Percentiles rank a stretch among this genome's conserved stretches.
Evolutionary conservation across 1,284 basidiomycete species (phyloP).

Genomic region (Schizophyllum amplum): DNA sequence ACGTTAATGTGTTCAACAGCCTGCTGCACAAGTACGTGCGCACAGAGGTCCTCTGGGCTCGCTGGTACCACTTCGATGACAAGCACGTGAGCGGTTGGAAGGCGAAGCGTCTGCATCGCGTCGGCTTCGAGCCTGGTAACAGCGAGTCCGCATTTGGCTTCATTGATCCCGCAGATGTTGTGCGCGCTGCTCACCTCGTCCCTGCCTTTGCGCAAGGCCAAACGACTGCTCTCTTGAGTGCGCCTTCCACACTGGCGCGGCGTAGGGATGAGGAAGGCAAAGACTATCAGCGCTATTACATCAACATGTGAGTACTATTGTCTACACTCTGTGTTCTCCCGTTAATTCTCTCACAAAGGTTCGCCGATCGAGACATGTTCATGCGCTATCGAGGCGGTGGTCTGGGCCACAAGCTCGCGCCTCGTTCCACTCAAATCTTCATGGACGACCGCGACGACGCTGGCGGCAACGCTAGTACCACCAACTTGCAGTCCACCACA

Average conservation of each 20-base stretch:
- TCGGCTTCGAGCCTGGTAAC: slow-evolving; percentile 4
- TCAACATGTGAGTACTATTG: slow-evolving; percentile 13
- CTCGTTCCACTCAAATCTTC: background rate
- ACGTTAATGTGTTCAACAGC: slow-evolving; percentile 15
- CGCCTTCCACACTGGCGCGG: slow-evolving; percentile 1
- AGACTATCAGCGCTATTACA: slow-evolving; percentile 17
- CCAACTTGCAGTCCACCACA: too few relatives aligned
- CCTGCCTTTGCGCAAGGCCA: slow-evolving; percentile 21
- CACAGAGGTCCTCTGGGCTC: slow-evolving; percentile 23
- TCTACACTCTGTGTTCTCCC: background rate
- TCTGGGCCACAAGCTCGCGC: slow-evolving; percentile 18
- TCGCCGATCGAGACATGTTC: slow-evolving; percentile 27
- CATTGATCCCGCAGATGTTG: slow-evolving; percentile 18
- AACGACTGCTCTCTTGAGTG: slow-evolving; percentile 12
- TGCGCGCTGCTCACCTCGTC: slow-evolving; percentile 25
- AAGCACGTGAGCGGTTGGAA: slow-evolving; percentile 4
- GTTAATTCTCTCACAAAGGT: slow-evolving; percentile 16
- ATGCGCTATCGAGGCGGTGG: slow-evolving; percentile 22
- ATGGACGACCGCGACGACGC: background rate
- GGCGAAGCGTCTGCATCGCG: background rate
- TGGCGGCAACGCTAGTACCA: too few relatives aligned
- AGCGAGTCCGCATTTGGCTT: slow-evolving; percentile 10
- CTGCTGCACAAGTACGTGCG: slow-evolving; percentile 4
- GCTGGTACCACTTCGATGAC: slow-evolving; percentile 17
- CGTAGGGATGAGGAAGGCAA: slow-evolving; percentile 13